Base-by-base conservation (phyloP, 441 rosid species). In the Adansonia grandidieri region DNA sequence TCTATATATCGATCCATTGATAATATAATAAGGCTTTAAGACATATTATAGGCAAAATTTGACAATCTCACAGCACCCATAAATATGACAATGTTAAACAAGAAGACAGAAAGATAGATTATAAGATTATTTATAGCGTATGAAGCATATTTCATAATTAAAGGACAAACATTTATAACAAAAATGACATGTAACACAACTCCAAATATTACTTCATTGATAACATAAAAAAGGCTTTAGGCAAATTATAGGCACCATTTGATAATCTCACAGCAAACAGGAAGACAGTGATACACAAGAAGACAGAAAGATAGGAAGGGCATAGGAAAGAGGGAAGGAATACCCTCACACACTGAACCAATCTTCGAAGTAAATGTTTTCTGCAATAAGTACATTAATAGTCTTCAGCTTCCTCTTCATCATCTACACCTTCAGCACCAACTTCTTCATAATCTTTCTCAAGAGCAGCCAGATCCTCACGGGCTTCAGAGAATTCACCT, bases 401-500 rank as follows among this genome's bases (percentile, higher is more conserved):
- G 62, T 92, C 98, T 75, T 90, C 97, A 24, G 86, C 87, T 71
- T 92, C 98, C 61, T 94, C 97, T 78, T 91, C 95, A 3, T 91
- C 97, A 0, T 91, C 97, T 14, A 84, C 96, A 74, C 90, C 93
- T 86, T 92, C 98, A 8, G 95, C 95, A 48, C 94, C 91, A 19
- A 94, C 98, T 82, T 94, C 98, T 85, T 94, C 98, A 0, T 91
- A 94, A 83, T 94, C 97, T 84, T n/a, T n/a, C n/a, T n/a, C n/a
- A n/a, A n/a, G n/a, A n/a, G n/a, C n/a, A n/a, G n/a, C n/a, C n/a
- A n/a, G 47, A 63, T 63, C 68, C 68, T 63, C 68, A 14, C 68
- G 68, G 10, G 68, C 68, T 63, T 63, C 68, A 0, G 68, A 63
- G 68, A 63, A 63, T 63, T 63, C 68, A 37, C 68, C 68, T 63